These are phyloP conservation scores for Trypanosoma scelopori DNA, from an alignment of 208 protist genomes.

Conservation along the genomic window DNA sequence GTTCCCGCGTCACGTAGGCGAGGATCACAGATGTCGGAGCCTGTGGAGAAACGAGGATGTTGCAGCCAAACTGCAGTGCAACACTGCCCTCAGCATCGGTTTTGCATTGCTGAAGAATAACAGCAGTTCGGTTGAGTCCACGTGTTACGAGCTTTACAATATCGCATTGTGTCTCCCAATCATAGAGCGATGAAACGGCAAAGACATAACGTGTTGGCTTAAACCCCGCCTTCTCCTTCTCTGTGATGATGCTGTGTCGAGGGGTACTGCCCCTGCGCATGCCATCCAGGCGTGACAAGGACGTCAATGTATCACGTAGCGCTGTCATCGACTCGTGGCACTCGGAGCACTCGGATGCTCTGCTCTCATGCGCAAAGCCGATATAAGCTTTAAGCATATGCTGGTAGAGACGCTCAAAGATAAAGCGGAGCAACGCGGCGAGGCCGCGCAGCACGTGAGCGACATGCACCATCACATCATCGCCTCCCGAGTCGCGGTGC, in stretches of 20 bases:
- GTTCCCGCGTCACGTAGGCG: slow-evolving; percentile 8
- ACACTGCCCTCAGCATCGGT: slow-evolving; percentile 3
- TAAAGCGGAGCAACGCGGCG: slow-evolving; percentile 17
- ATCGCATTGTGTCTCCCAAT: slow-evolving; percentile 15
- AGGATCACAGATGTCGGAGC: not conserved
- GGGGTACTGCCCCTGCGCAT: not conserved
- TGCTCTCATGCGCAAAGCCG: slow-evolving; percentile 8
- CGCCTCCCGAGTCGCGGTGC: not conserved
- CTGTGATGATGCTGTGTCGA: not conserved
- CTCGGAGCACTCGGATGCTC: not conserved
- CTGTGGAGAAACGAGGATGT: slow-evolving; percentile 19
- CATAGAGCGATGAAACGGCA: slow-evolving; percentile 45
- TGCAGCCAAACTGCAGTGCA: slow-evolving; percentile 41
- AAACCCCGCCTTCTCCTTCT: not conserved
- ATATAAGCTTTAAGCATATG: slow-evolving; percentile 7
- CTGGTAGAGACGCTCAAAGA: slow-evolving; percentile 19
- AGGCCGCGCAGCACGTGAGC: slow-evolving; percentile 4
- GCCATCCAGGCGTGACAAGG: not conserved
- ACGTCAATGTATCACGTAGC: slow-evolving; percentile 6
- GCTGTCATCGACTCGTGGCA: slow-evolving; percentile 6
- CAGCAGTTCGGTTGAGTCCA: slow-evolving; percentile 25
- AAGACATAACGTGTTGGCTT: slow-evolving; percentile 22
- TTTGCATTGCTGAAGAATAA: slow-evolving; percentile 28
- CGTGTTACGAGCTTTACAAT: slow-evolving; percentile 24
- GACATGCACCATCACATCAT: not conserved